Conservation (phyloP, 176 grass and related monocot species). For the Eremochloa ophiuroides region DNA sequence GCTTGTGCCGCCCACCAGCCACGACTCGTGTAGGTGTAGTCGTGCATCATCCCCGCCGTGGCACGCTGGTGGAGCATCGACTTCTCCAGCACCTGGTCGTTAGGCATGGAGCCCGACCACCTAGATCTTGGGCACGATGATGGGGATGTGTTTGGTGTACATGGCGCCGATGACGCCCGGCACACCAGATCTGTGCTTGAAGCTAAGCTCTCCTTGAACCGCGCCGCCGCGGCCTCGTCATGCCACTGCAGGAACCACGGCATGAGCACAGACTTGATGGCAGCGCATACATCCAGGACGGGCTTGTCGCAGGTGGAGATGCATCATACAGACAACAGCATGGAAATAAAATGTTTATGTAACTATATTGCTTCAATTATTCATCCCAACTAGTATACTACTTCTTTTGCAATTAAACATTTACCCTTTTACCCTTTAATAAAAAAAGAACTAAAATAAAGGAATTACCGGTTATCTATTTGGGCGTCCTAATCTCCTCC, state of each 20-base stretch:
- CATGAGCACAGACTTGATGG: conserved; percentile 82
- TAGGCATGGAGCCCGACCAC: conserved; percentile 86
- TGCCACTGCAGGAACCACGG: conserved; percentile 86
- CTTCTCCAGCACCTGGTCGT: conserved; percentile 86
- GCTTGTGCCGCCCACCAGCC: conserved; percentile 67
- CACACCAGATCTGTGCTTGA: conserved; percentile 47
- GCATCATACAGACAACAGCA: no score
- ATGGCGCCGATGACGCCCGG: conserved; percentile 62
- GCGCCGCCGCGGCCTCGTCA: conserved; percentile 22
- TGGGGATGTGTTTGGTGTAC: conserved; percentile 92
- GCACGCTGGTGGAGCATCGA: conserved; percentile 81
- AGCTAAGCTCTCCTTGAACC: conserved; percentile 48
- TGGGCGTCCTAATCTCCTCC: no score
- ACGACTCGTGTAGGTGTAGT: no score
- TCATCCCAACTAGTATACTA: no score
- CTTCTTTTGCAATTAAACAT: no score
- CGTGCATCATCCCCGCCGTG: conserved; percentile 66
- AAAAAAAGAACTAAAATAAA: no score
- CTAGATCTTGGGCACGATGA: conserved; percentile 94
- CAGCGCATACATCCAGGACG: conserved; percentile 82
- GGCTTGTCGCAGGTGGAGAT: conserved; percentile 97
- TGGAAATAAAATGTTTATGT: no score
- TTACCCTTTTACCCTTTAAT: no score
- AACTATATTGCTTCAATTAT: no score
- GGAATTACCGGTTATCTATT: no score